Base-by-base conservation (phyloP, 2,329 filamentous ascomycete genomes). In the Arthrinium puccinioides region DNA sequence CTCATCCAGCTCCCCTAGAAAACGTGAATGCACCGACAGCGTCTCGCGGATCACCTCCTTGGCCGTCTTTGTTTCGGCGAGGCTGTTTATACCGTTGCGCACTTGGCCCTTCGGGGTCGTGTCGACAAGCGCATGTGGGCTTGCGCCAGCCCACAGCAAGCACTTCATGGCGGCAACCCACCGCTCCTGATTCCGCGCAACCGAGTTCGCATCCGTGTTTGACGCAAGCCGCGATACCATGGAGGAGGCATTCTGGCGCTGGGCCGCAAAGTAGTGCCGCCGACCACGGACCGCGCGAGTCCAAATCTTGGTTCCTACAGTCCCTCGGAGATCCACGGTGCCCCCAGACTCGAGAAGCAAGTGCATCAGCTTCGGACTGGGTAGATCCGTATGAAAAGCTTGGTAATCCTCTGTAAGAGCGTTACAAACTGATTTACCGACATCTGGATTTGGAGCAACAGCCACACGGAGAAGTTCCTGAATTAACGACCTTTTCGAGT, bases 101-200 rank as follows among this genome's bases (percentile, higher is more conserved):
- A 13, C 13, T 15, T 15, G 7, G 11, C 14, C 31, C 6, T 19
- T 21, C 31, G 20, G 5, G 20, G 7, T 23, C 19, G 13, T 21
- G 7, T 5, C 31, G 7, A 21, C 20, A 9, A 14, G n/a, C 31
- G 24, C 21, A 9, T 15, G 31, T 21, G 31, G 20, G 19, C 55
- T 51, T 25, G 54, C 53, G 3, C 54, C 54, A 18, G 53, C 51
- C 25, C 45, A 35, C 5, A 57, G 40, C 33, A 56, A 21, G 16
- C 46, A 43, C 49, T 52, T 55, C 42, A 55, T 38, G 8, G 52
- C 53, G 1, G 50, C 44, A 1, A 56, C 54, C 54, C 54, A 57
- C 29, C 53, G 40, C 37, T 53, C 46, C 9, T 53, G 45, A 30
- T 57, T 57, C 29, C 47, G 41, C 51, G 49, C 51, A 7, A 56